Evolutionary conservation across 2,329 filamentous ascomycete species (phyloP), one percentile per base, ranked within the genome.

Genomic region (Cladophialophora exuberans): DNA sequence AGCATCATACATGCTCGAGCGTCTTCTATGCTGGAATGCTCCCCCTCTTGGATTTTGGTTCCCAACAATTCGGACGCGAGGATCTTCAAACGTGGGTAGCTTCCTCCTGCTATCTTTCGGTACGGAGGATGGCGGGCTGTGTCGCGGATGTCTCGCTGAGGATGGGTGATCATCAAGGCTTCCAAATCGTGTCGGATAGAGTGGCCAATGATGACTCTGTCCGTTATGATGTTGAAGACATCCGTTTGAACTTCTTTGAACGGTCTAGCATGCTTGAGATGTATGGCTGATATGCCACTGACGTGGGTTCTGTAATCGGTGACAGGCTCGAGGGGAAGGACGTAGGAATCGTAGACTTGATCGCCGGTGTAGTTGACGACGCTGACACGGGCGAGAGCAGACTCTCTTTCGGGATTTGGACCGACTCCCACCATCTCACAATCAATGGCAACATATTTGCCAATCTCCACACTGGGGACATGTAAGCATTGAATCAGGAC

Each of bases 401-500:
- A 91, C 67, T 86, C 79, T 18, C 84, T 82, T 46, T 84, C 84
- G 2, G 83, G 83, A 72, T 76, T 71, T 2, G 73, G 75, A 1
- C 83, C 82, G 0, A 95, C 84, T 43, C 93, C 94, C 22, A 99
- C 94, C 94, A 99, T 99, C 75, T 99, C 94, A 72, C 94, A 99
- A 76, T 99, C 94, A 42, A 99, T 83, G 17, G 89, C 88, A 36
- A 99, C 76, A 70, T 96, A 99, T 79, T 94, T 96, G 47, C 93
- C 94, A 17, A 92, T 76, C 49, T 90, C 83, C 30, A 87, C 74
- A 4, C 80, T 83, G 20, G 76, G 71, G 60, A 68, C 64, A 6
- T 15, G 33, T 57, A 17, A 55, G 44, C 22, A 35, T n/a, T 33
- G 7, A n/a, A 13, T 17, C 20, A 39, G 13, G 18, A 6, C 13